A percentile compares a stretch with the other conserved stretches of the same genome.
phyloP scores from a whole-genome alignment of 2,329 filamentous ascomycete species.

The Macroventuria anomochaeta region DNA sequence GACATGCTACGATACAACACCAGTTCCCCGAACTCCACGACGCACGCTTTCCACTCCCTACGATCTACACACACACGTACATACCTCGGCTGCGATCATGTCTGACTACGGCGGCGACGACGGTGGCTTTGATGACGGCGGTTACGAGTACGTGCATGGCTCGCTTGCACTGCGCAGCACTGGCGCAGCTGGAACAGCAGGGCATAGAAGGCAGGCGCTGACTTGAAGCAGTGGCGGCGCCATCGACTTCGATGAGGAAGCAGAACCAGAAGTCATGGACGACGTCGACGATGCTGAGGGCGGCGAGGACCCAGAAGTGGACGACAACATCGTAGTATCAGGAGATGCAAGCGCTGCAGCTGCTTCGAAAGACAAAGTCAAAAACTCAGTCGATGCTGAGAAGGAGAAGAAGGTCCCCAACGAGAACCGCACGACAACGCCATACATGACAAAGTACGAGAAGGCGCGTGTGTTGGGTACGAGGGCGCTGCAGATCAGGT shows the following conservation, averaged over 20 bases:
- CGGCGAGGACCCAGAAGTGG: constrained; percentile 44
- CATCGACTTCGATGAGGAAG: constrained; percentile 64
- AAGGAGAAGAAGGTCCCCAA: constrained; percentile 88
- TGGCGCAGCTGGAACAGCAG: constrained; percentile 10
- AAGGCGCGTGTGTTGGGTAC: constrained; percentile 91
- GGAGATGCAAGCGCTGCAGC: constrained; percentile 62
- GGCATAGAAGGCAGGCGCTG: constrained; percentile 16
- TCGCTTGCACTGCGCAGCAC: constrained; percentile 12
- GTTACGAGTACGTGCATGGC: constrained; percentile 37
- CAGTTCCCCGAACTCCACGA: constrained; percentile 3
- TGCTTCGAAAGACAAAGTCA: constrained; percentile 49
- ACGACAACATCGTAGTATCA: constrained; percentile 53
- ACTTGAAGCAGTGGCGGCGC: constrained; percentile 47
- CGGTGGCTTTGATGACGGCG: constrained; percentile 40
- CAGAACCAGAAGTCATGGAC: constrained; percentile 69
- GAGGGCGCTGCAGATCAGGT: constrained; percentile 94
- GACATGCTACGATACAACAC: constrained; percentile 5
- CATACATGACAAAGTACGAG: constrained; percentile 99
- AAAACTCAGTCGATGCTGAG: constrained; percentile 64
- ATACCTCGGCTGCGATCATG: constrained; percentile 41
- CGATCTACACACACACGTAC: neutral
- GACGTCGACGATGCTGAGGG: constrained; percentile 62
- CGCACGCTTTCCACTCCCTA: neutral
- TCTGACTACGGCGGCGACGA: constrained; percentile 56
- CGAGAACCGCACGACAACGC: constrained; percentile 87